Base-by-base conservation (phyloP, 2,329 filamentous ascomycete genomes). In the Fusarium annulatum region DNA sequence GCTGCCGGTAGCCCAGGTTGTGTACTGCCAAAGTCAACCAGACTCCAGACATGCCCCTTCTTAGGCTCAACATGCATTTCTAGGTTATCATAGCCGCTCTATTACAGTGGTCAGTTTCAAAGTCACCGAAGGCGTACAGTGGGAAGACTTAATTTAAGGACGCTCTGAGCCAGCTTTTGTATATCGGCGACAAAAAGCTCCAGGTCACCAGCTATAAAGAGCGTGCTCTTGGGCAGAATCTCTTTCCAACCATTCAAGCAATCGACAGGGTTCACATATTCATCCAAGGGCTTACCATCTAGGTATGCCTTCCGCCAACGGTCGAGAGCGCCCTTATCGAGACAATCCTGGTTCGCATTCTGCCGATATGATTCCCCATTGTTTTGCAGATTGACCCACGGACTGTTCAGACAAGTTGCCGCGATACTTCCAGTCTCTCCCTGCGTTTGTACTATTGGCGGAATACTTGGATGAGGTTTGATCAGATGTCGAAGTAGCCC, bases 371-470 rank as follows among this genome's bases (percentile, higher is more conserved):
- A 52, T 9, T 52, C n/a, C 12, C 49, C 49, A 15, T 52, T 52
- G 11, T 52, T 52, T 10, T 15, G 16, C 6, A 52, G 18, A 15
- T 52, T 52, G 6, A 52, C 49, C 49, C 49, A 52, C 1, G 49
- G 49, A 11, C 49, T 52, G 3, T 34, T 52, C 1, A 52, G 33
- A 12, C n/a, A 52, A 11, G 33, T 8, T 26, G n/a, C 33, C 9
- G 36, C 18, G 5, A 26, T 12, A 21, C 9, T n/a, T 9, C 49
- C n/a, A 1, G 18, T 2, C 4, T 9, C 49, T 15, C 12, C n/a
- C 3, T 19, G 11, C 1, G 2, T 36, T n/a, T 36, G 16, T 1
- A 2, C 5, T 0, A 36, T 2, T 21, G n/a, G 33, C 8, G 3
- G n/a, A 21, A 52, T 52, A 11, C 33, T 52, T 3, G 49, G 49